These are phyloP conservation scores for Elsinoe arachidis DNA, from an alignment of 2,329 filamentous ascomycete species.

Conservation along the genomic window DNA sequence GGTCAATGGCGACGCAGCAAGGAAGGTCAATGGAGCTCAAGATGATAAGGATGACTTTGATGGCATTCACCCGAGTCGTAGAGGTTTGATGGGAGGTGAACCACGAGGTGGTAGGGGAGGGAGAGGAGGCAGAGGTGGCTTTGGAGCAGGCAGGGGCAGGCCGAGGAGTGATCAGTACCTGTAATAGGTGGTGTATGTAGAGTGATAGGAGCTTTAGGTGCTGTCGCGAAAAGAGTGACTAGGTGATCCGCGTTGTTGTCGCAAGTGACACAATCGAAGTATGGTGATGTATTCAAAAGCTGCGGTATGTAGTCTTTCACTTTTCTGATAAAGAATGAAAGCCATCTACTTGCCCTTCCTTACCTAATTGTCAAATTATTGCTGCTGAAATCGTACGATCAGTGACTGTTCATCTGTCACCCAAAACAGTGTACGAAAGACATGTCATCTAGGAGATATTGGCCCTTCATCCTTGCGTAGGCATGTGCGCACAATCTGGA, in stretches of 20 bases:
- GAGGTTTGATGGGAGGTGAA: constrained; percentile 24
- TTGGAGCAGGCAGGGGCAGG: constrained; percentile 15
- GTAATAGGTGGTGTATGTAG: background rate
- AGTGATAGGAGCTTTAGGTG: background rate
- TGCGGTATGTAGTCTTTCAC: background rate
- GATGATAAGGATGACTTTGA: constrained; percentile 21
- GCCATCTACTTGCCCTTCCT: no score
- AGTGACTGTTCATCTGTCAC: no score
- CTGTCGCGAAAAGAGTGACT: background rate
- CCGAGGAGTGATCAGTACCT: constrained; percentile 5
- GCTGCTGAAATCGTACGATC: no score
- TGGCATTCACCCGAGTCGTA: constrained; percentile 28
- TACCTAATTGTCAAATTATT: no score
- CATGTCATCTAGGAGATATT: no score
- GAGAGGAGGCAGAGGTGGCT: constrained; percentile 15
- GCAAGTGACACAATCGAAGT: background rate
- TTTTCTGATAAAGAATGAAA: background rate
- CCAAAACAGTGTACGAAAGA: no score
- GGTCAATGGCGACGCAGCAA: constrained; percentile 1
- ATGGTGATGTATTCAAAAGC: background rate
- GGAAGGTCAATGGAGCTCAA: constrained; percentile 3
- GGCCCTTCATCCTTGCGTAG: no score
- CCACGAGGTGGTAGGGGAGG: constrained; percentile 17
- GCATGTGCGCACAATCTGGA: no score
- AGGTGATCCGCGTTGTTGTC: background rate